Percentiles rank a stretch among this genome's conserved stretches.
Conservation (phyloP, 2,329 filamentous ascomycete genomes). For the Paraphoma sp. region DNA sequence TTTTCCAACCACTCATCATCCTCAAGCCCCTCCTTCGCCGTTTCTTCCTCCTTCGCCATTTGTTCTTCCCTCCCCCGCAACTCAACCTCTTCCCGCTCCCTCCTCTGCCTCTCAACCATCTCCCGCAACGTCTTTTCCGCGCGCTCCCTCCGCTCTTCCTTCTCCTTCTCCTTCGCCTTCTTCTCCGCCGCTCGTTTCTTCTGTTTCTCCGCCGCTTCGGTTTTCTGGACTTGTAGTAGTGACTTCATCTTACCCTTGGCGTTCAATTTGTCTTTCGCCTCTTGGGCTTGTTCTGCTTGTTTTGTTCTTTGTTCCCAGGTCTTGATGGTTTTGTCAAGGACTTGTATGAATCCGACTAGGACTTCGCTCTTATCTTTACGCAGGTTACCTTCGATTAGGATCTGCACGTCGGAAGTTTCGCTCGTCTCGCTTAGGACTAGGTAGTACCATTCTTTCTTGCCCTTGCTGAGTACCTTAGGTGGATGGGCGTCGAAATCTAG, state of each 20-base stretch:
- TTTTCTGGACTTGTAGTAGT: neutral
- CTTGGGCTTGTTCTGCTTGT: neutral
- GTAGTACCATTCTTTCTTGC: constrained; percentile 1
- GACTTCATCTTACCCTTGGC: too few relatives aligned
- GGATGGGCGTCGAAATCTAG: neutral
- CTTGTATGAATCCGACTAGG: neutral
- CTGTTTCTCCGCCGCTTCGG: neutral
- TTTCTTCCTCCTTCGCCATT: neutral
- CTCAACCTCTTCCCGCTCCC: neutral
- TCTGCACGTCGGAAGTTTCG: neutral
- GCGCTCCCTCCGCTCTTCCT: neutral
- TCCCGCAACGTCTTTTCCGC: neutral
- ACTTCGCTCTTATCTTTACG: neutral
- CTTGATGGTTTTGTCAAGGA: neutral
- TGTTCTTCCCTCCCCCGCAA: too few relatives aligned
- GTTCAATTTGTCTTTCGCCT: neutral
- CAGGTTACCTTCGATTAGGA: neutral
- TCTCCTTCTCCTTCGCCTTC: neutral
- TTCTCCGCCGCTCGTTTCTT: neutral
- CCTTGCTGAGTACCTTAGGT: neutral
- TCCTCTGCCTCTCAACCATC: neutral
- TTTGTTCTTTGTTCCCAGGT: neutral
- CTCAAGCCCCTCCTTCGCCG: neutral
- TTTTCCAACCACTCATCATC: neutral
- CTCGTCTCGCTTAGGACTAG: neutral